Base-by-base conservation (phyloP, 306 rosid species). In the Glycine soja region DNA sequence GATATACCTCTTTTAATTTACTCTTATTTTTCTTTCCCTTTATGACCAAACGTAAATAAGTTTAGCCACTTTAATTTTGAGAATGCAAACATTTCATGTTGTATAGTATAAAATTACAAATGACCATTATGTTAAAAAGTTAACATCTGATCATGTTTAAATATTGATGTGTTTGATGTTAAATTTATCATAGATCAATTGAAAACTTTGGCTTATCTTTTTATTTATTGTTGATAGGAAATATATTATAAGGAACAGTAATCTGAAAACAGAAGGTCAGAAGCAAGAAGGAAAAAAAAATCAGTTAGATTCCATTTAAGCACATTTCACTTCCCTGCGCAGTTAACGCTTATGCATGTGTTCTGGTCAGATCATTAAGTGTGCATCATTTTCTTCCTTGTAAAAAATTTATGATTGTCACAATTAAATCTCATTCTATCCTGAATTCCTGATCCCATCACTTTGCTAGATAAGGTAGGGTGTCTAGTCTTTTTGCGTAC, bases 331-430 rank as follows among this genome's bases (percentile, higher is more conserved):
- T 62, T 74, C 78, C 80, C 72, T 48, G 79, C 84, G 84, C 74
- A 10, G 51, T 74, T 84, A 14, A 75, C 70, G 84, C 79, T 7
- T 10, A 11, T 53, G 80, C 88, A 87, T 78, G 90, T 84, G 90
- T 84, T 87, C 12, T 70, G 12, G 77, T 70, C 82, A 87, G 79
- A 78, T 4, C 61, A 80, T 79, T 46, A 76, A 30, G 47, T 83
- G 75, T 75, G 48, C 63, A 75, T 80, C 47, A 52, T 69, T 70
- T 80, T 78, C 65, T 84, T 76, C 40, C 12, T 76, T 51, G 7
- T 43, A 24, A 72, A 64, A 50, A 14, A 10, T 19, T 67, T 57
- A 51, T 59, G 19, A 38, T 57, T 50, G 56, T 80, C 77, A 51
- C 78, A 84, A 43, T 58, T 40, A 47, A 57, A 66, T 74, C 57